Conservation (phyloP, 345 rosid genomes). For the Rhodamnia rubescens region DNA sequence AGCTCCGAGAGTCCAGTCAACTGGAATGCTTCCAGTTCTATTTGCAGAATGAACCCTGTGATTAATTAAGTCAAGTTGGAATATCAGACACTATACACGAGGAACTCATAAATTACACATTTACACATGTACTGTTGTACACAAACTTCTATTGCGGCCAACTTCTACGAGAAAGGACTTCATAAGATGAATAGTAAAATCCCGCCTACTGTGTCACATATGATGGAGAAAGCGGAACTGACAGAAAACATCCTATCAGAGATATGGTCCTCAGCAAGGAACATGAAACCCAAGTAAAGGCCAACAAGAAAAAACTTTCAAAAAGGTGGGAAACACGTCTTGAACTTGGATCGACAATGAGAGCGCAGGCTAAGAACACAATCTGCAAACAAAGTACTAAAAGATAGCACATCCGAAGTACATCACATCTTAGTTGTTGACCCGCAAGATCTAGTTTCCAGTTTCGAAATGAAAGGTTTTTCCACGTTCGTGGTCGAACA, state of each 20-base stretch:
- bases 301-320: neutral
- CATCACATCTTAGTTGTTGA: neutral
- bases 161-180: neutral
- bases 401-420: neutral
- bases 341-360: neutral
- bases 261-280: neutral
- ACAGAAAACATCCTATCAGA: neutral
- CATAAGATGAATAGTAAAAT: neutral
- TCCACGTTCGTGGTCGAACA: neutral
- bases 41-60: constrained; percentile 17
- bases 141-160: neutral
- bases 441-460: neutral
- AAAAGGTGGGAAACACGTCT: neutral
- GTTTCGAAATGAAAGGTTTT: neutral
- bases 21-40: constrained; percentile 10
- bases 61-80: neutral
- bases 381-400: neutral
- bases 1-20: constrained; percentile 48
- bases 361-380: neutral
- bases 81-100: neutral
- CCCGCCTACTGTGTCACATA: neutral
- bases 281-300: neutral
- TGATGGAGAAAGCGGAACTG: neutral
- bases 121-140: neutral
- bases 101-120: neutral